Percentiles rank a stretch among this genome's conserved stretches.
These are phyloP conservation scores for Zelonia costaricensis DNA, from an alignment of 208 protist species.

Conservation along the genomic window DNA sequence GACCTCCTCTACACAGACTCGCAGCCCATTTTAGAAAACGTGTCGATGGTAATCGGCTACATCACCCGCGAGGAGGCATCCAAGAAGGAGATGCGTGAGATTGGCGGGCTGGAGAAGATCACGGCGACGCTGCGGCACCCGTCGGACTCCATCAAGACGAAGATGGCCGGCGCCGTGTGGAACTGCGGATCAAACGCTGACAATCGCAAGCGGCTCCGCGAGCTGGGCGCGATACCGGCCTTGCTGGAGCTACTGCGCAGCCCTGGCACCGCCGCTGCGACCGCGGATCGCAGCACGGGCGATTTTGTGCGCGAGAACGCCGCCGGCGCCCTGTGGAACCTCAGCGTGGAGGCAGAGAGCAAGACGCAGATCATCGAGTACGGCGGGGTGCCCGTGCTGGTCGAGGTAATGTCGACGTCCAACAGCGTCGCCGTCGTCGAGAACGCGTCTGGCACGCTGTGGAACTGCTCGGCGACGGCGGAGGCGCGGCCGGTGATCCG, in stretches of 20 bases:
- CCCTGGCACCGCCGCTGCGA: constrained; percentile 16
- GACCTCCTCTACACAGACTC: constrained; percentile 92
- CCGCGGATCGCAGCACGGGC: constrained; percentile 28
- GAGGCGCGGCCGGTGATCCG: constrained; percentile 85
- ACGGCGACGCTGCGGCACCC: constrained; percentile 89
- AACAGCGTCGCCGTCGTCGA: constrained; percentile 82
- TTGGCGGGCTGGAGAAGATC: constrained; percentile 90
- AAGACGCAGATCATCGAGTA: constrained; percentile 90
- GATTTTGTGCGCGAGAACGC: constrained; percentile 93
- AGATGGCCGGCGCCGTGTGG: constrained; percentile 93
- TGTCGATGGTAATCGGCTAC: constrained; percentile 93
- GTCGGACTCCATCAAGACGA: constrained; percentile 90
- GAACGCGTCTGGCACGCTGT: constrained; percentile 91
- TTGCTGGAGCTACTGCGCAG: constrained; percentile 76
- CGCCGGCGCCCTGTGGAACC: constrained; percentile 92
- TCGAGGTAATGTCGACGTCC: constrained; percentile 68
- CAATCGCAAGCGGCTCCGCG: constrained; percentile 85
- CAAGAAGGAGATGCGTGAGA: constrained; percentile 87
- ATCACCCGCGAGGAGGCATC: constrained; percentile 91
- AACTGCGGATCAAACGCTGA: constrained; percentile 93
- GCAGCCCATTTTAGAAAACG: constrained; percentile 90
- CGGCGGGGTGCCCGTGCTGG: constrained; percentile 81
- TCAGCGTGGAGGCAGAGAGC: constrained; percentile 91
- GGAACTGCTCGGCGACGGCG: constrained; percentile 90
- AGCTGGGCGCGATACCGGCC: constrained; percentile 85